These are phyloP conservation scores for Blastobotrys terrestris DNA, from an alignment of 805 yeast genomes.

Conservation along the genomic window DNA sequence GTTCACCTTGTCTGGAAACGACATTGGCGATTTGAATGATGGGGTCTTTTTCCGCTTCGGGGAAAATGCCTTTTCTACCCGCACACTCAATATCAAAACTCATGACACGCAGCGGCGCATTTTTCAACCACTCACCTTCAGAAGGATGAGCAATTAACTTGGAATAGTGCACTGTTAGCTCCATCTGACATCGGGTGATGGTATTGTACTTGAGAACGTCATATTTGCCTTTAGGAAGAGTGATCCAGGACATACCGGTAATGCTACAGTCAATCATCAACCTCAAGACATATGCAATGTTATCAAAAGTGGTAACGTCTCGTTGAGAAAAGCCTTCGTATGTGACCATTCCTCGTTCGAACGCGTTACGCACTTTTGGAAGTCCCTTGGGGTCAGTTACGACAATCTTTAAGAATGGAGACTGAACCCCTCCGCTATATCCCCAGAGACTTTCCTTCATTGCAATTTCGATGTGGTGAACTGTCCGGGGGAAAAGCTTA, in stretches of 20 bases:
- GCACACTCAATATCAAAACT: conserved; percentile 99
- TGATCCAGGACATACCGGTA: conserved; percentile 95
- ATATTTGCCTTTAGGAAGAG: conserved; percentile 74
- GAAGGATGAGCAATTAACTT: conserved; percentile 75
- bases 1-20: conserved; percentile 74
- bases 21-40: conserved; percentile 97
- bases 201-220: conserved; percentile 32
- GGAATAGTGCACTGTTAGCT: conserved; percentile 60
- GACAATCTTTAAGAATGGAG: conserved; percentile 72
- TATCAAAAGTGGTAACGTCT: conserved; percentile 69
- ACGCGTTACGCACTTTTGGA: conserved; percentile 64
- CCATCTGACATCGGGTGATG: conserved; percentile 80
- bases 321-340: conserved; percentile 52
- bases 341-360: conserved; percentile 74
- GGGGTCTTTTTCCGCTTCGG: conserved; percentile 89
- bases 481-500: conserved; percentile 40
- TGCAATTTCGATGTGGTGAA: conserved; percentile 57
- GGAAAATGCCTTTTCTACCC: conserved; percentile 93
- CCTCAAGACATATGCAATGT: conserved; percentile 77
- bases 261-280: conserved; percentile 89
- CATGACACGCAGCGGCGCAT: conserved; percentile 88
- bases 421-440: conserved; percentile 66
- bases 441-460: conserved; percentile 92
- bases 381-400: conserved; percentile 62
- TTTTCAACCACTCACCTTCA: conserved; percentile 88